Base-by-base conservation (phyloP, 768 basidiomycete species). In the Boletus reticulatus region DNA sequence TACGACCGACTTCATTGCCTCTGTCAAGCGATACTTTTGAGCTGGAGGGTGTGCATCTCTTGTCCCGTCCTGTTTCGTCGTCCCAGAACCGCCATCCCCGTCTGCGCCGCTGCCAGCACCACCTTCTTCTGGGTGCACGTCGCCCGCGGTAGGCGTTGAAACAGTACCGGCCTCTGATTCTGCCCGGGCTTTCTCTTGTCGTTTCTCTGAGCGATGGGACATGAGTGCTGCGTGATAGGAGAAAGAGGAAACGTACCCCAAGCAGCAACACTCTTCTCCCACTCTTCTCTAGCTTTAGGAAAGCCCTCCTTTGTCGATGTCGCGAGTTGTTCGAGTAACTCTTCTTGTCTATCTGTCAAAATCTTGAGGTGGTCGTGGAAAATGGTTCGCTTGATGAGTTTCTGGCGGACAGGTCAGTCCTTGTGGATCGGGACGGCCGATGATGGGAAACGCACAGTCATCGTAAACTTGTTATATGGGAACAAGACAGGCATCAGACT, bases 391-490 rank as follows among this genome's bases (percentile, higher is more conserved):
- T 94, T 94, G 71, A 94, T 89, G 44, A 98, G 81, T 85, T 97
- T 98, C 89, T 95, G 67, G 45, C 13, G 19, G 8, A 27, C 17
- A 32, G 0, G 50, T 71, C 36, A 71, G 58, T 17, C 0, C 14
- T 27, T 20, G 29, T 52, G 16, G 44, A 34, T 24, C 24, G 4
- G 4, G 36, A 39, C 10, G 13, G 39, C 9, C 24, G 37, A 48
- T 0, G 32, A 46, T 41, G 19, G 43, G 38, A 29, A 17, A 78
- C 87, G 49, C 52, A 90, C 88, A 48, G 81, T 89, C 87, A 98
- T 94, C 0, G 92, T 96, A 69, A 91, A 99, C 60, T 88, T 86
- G 75, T 99, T 99, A 67, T 98, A 98, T 0, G 94, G 93, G 64
- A 98, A 94, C 38, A 96, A 70, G 22, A 73, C 78, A 0, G 95